Base-by-base conservation (phyloP, 495 filamentous ascomycete genomes). In the Aspergillus baeticus region DNA sequence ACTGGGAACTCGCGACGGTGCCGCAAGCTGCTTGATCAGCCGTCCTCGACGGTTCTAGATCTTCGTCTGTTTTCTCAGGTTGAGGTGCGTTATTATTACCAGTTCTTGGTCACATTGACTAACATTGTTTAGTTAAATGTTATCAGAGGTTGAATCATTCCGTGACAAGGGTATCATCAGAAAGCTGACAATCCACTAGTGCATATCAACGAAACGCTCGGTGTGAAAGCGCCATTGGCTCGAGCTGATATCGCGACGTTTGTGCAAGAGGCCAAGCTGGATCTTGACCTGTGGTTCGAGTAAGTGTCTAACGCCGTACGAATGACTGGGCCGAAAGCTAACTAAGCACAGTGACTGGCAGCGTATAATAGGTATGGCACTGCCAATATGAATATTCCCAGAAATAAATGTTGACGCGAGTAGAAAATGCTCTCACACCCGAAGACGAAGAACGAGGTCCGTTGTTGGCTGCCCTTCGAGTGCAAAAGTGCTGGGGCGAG, bases 51-150 rank as follows among this genome's bases (percentile, higher is more conserved):
- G 1, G 52, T 72, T 3, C 58, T 80, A 26, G 79, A 81, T 63
- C 60, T 81, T n/a, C 71, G 79, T 22, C 44, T 81, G 5, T 71
- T 79, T 29, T 75, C 79, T 42, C 79, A 81, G 51, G 75, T 81
- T 17, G 79, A 81, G 69, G 74, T 81, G 60, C 13, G 43, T 14
- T 49, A 54, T 23, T 17, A 5, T 13, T 0, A 4, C 21, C 18
- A 10, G 0, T 18, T 6, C 23, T 35, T 11, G 11, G 2, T 8
- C 1, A 35, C 1, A 11, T 13, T 22, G 45, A 42, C 62, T 68
- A 33, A 68, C 37, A 13, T 14, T 29, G 21, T 15, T 8, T 20
- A 73, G 76, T 63, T 75, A 50, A 72, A 76, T 61, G 63, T 77
- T 45, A 65, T 77, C 6, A 55, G 77, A 75, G 69, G 73, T 72